Base-by-base conservation (phyloP, 1,284 basidiomycete species). In the Irpex rosettiformis region DNA sequence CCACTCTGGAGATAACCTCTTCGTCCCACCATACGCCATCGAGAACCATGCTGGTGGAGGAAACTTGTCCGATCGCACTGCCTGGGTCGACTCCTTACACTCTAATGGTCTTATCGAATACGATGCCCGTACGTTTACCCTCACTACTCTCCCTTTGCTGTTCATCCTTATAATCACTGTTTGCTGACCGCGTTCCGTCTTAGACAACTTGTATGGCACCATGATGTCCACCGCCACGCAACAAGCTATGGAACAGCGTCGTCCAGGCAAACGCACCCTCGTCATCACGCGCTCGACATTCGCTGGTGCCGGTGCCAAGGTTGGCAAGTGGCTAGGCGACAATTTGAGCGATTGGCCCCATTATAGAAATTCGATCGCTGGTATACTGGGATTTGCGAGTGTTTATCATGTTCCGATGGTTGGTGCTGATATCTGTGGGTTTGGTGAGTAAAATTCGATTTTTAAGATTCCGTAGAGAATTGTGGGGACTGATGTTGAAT, bases 211-310 rank as follows among this genome's bases (percentile, higher is more conserved):
- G 11, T 89, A 82, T 67, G 88, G 88, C 1, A 83, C 82, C 4
- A 86, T 88, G 81, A 89, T 89, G 86, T 85, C 84, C 6, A 75
- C 75, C 6, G 77, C 77, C 7, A 89, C 87, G 0, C 82, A 77
- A 43, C 69, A 82, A 24, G 86, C 87, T 2, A 80, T 90, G 78
- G 73, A 84, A 18, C 74, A 78, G 1, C 81, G 86, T 30, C 77
- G 83, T 18, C 86, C 2, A 6, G 83, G 80, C 1, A 71, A 79
- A 54, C 80, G 83, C 1, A 80, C 88, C 0, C 76, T 89, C 54
- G 76, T 89, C 61, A 87, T 90, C 64, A 88, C 87, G 0, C 85
- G 88, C 42, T 88, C 86, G 16, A 89, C 86, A 3, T 90, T 88
- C 66, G 81, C 83, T 2, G 86, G 87, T 45, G 84, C 84, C 4